Percentiles rank a stretch among this genome's conserved stretches.
Conservation (phyloP, 164 flowering plant genomes). For the Paratinospora sagittata region DNA sequence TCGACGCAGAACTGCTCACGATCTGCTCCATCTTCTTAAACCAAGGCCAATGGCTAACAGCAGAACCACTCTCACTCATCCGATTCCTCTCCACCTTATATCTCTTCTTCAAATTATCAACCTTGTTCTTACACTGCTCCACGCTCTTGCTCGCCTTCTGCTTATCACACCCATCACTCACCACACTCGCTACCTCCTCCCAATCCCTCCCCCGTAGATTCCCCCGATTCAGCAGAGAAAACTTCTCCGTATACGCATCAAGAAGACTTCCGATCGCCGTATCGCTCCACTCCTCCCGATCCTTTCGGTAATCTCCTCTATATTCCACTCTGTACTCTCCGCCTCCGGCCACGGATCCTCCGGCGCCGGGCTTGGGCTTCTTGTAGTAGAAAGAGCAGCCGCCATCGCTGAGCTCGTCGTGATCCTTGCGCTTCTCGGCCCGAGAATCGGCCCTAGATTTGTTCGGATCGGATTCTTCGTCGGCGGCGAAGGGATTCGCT, state of each 20-base stretch:
- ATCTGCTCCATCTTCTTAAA: constrained; percentile 78
- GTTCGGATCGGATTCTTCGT: constrained; percentile 16
- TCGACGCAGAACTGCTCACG: constrained; percentile 45
- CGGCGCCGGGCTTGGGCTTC: constrained; percentile 10
- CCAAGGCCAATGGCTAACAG: constrained; percentile 87
- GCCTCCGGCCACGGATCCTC: not conserved
- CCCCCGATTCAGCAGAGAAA: constrained; percentile 35
- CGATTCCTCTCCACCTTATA: constrained; percentile 77
- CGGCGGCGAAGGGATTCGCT: too few relatives aligned
- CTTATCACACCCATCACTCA: constrained; percentile 10
- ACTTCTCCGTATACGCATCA: constrained; percentile 41
- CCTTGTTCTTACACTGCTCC: constrained; percentile 81
- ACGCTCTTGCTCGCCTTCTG: too few relatives aligned
- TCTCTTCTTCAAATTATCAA: constrained; percentile 89
- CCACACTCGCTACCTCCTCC: constrained; percentile 55
- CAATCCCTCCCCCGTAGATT: constrained; percentile 38
- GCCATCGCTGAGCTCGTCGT: constrained; percentile 39
- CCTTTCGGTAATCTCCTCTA: constrained; percentile 31
- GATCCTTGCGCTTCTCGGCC: constrained; percentile 41
- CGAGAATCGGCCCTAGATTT: constrained; percentile 31
- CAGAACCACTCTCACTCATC: constrained; percentile 52
- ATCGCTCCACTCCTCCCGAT: constrained; percentile 47
- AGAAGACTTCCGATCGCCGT: constrained; percentile 33
- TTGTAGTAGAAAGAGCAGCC: constrained; percentile 21
- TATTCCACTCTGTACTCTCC: constrained; percentile 18